Evolutionary conservation across 805 yeast species (phyloP), one percentile per base, ranked within the genome.

Genomic region (Saccharomycopsis fibuligera): DNA sequence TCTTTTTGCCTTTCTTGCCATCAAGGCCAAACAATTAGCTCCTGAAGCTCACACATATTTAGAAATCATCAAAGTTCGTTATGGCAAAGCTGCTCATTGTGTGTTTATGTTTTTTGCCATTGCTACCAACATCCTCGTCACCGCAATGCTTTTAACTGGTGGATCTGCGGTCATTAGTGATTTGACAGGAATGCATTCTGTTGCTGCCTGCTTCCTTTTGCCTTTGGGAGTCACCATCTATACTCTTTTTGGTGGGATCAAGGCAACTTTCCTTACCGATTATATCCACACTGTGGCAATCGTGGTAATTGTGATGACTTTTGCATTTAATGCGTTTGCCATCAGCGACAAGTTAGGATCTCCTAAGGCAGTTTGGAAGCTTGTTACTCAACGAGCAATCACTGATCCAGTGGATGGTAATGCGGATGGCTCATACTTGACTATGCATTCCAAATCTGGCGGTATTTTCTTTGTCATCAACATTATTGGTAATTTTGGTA

Each of bases 21-120:
- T 90, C 55, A 89, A 86, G 62, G 86, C 89, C 31, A 90, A 90
- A 65, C 83, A 83, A 61, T 78, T 81, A 56, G 96, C 96, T 12
- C 96, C 97, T 3, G 83, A 80, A 43, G 95, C 95, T 2, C 97
- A 90, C 67, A 88, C 96, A 1, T 90, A 85, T 64, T 71, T 88
- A 57, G 98, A 90, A 67, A 84, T 89, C 48, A 76, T 90, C 56
- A 79, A 76, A 57, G 83, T 79, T 0, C 73, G 98, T 54, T 90
- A 86, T 60, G 97, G 97, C 17, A 68, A 73, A n/a, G 58, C 66
- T 17, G 83, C 90, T 4, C 97, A 90, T 62, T 65, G 66, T 23
- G 78, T 81, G 5, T 85, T 70, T 63, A 70, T 86, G 62, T 81
- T 83, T 63, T 89, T 86, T 68, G 96, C 93, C 1, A 67, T 87